Conservation (phyloP, 805 yeast genomes). For the Pichia rugopelliculosa region DNA sequence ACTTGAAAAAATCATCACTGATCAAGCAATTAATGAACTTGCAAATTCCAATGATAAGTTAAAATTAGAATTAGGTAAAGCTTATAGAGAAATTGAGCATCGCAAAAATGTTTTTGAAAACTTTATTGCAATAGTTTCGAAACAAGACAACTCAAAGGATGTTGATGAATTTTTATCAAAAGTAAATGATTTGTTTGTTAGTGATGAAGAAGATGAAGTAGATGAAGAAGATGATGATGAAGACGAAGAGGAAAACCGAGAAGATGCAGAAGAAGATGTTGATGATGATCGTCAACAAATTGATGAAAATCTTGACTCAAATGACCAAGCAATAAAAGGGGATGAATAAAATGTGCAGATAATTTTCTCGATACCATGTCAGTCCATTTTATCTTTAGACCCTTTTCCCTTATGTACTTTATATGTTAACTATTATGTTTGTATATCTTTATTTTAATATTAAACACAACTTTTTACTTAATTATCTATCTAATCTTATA, state of each 20-base stretch:
- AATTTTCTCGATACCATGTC: no score
- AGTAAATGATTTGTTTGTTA: not conserved
- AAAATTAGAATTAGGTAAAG: conserved; percentile 80
- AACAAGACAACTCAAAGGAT: conserved; percentile 4
- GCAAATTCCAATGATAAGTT: conserved; percentile 80
- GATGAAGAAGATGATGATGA: conserved; percentile 6
- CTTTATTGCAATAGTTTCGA: conserved; percentile 9
- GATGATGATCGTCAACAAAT: not conserved
- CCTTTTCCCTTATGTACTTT: no score
- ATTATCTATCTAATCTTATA: conserved; percentile 14
- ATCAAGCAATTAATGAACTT: conserved; percentile 83
- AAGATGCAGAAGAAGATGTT: not conserved
- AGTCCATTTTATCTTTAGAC: no score
- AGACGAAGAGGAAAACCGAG: not conserved
- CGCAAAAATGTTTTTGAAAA: conserved; percentile 47
- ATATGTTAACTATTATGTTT: no score
- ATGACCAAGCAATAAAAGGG: not conserved
- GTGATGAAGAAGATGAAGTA: conserved; percentile 1
- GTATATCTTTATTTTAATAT: not conserved
- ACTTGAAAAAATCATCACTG: conserved; percentile 82
- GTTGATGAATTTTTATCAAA: not conserved
- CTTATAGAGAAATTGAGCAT: conserved; percentile 85
- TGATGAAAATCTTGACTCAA: not conserved
- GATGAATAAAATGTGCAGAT: no score
- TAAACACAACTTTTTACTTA: not conserved